Evolutionary conservation across 2,329 filamentous ascomycete genomes (phyloP).

Genomic region (Chaetomium olivaceum): DNA sequence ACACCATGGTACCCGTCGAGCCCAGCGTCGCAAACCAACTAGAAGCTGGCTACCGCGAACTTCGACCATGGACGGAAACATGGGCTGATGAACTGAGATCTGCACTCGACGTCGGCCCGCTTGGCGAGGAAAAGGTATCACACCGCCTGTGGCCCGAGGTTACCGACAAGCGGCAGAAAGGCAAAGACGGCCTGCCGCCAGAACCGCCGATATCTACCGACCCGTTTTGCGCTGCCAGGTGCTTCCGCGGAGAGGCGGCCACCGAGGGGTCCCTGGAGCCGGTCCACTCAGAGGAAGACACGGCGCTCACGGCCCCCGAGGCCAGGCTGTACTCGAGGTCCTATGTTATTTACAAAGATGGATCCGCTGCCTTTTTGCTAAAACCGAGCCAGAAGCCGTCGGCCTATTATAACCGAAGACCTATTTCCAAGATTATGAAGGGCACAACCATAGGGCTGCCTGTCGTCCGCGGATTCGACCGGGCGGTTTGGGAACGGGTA

Average conservation of each 20-base stretch:
- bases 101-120: constrained; percentile 83
- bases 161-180: constrained; percentile 39
- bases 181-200: constrained; percentile 35
- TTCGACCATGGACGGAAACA: constrained; percentile 86
- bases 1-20: constrained; percentile 89
- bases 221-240: constrained; percentile 60
- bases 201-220: constrained; percentile 53
- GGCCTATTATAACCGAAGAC: constrained; percentile 77
- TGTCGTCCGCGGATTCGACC: constrained; percentile 87
- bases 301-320: constrained; percentile 44
- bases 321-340: constrained; percentile 67
- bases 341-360: constrained; percentile 84
- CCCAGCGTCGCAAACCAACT: constrained; percentile 85
- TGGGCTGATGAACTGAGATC: constrained; percentile 91
- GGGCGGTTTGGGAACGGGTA: constrained; percentile 71
- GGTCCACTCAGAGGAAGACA: constrained; percentile 45
- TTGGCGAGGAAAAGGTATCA: constrained; percentile 88
- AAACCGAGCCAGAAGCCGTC: constrained; percentile 85
- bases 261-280: constrained; percentile 53
- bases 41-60: constrained; percentile 83
- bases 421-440: constrained; percentile 81
- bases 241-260: constrained; percentile 60
- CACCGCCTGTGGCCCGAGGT: constrained; percentile 77
- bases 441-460: constrained; percentile 79
- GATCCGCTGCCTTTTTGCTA: constrained; percentile 75